Percentiles rank a stretch among this genome's conserved stretches.
Evolutionary conservation across 371 early-diverging fungal species (phyloP).

Genomic region (Nematocida ausubeli): DNA sequence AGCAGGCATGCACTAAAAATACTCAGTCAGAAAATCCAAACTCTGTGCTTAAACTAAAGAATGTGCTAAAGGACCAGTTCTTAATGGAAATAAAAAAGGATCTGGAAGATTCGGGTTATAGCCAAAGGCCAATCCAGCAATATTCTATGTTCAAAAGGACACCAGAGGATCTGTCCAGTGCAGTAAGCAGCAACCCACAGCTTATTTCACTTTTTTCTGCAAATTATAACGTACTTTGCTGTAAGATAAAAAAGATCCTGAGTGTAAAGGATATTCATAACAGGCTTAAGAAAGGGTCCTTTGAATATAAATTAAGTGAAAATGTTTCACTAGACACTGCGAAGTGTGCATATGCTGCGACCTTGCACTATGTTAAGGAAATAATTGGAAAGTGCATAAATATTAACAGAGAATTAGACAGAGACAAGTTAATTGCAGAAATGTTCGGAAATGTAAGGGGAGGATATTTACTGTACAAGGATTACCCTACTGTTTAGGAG

Average conservation of each 20-base stretch:
- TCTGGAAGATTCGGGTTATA: conserved; percentile 25
- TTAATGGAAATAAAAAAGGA: conserved; percentile 26
- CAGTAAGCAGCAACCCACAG: conserved; percentile 32
- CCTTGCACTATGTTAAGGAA: conserved; percentile 40
- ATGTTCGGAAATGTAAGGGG: conserved; percentile 43
- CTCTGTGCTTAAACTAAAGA: conserved; percentile 9
- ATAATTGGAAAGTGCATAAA: conserved; percentile 16
- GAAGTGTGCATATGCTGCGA: conserved; percentile 24
- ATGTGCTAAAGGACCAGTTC: conserved; percentile 17
- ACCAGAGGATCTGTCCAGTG: conserved; percentile 46
- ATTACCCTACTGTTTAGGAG: too few relatives aligned
- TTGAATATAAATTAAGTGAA: conserved; percentile 53
- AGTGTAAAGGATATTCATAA: conserved; percentile 41
- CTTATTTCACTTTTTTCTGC: conserved; percentile 50
- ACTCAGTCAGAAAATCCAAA: not conserved
- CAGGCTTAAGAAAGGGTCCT: conserved; percentile 46
- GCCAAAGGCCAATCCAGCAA: conserved; percentile 30
- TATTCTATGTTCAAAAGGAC: conserved; percentile 46
- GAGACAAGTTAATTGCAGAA: not conserved
- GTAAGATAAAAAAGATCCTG: conserved; percentile 45
- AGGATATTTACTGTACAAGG: conserved; percentile 32
- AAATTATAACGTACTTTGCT: conserved; percentile 43
- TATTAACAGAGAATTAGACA: conserved; percentile 22
- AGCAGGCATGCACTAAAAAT: not conserved
- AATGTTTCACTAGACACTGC: conserved; percentile 21